Evolutionary conservation across 345 rosid species (phyloP).

Genomic region (Ailanthus altissimus): DNA sequence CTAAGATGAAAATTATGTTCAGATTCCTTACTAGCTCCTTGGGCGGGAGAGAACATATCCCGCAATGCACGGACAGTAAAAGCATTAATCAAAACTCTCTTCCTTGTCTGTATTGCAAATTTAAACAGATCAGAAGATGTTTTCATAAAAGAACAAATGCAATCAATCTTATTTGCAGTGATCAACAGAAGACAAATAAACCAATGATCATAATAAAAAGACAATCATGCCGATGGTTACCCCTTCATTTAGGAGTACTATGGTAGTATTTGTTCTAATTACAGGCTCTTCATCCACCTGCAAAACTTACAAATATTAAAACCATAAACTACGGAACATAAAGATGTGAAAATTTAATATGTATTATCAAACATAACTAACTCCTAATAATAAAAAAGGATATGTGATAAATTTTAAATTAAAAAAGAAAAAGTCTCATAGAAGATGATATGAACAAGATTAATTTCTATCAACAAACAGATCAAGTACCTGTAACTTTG

Average conservation of each 20-base stretch:
- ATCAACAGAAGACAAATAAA: background rate
- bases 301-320: slow-evolving; percentile 25
- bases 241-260: slow-evolving; percentile 95
- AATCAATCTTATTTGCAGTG: slow-evolving; percentile 4
- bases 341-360: slow-evolving; percentile 7
- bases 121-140: slow-evolving; percentile 21
- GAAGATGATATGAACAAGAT: background rate
- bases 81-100: slow-evolving; percentile 95
- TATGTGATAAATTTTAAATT: too few relatives aligned
- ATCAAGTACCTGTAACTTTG: slow-evolving; percentile 81
- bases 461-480: slow-evolving; percentile 9
- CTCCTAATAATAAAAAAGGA: slow-evolving; percentile 4
- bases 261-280: slow-evolving; percentile 96
- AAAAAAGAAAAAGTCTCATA: too few relatives aligned
- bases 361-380: background rate
- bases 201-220: background rate
- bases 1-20: background rate
- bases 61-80: slow-evolving; percentile 98
- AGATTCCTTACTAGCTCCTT: slow-evolving; percentile 83
- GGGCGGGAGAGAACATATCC: slow-evolving; percentile 95
- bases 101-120: slow-evolving; percentile 68
- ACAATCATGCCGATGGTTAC: slow-evolving; percentile 45
- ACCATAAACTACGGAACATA: slow-evolving; percentile 10
- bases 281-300: slow-evolving; percentile 99
- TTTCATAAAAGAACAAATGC: slow-evolving; percentile 17